phyloP scores from a whole-genome alignment of 352 stramenopile species.

The Globisporangium okanoganense region DNA sequence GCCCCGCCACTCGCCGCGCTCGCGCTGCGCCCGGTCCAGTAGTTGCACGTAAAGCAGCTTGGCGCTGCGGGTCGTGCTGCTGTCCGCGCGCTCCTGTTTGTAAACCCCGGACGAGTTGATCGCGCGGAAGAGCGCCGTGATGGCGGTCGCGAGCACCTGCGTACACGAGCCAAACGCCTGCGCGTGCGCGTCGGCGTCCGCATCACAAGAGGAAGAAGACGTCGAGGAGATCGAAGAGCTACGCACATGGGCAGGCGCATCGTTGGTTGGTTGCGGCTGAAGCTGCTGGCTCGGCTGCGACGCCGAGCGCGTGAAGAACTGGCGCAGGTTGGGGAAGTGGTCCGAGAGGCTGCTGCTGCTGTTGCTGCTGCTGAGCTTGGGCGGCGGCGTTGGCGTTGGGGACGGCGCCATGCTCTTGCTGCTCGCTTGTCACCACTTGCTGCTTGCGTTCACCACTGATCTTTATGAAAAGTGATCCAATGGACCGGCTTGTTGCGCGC shows the following conservation, averaged over 20 bases:
- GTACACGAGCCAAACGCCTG: conserved; percentile 53
- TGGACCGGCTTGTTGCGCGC: background rate
- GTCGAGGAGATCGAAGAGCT: background rate
- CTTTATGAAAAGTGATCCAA: background rate
- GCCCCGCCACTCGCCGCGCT: conserved; percentile 64
- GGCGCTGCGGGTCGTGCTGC: conserved; percentile 33
- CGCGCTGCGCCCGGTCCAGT: conserved; percentile 59
- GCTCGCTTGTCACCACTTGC: background rate
- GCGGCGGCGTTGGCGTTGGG: background rate
- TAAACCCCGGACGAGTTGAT: conserved; percentile 39
- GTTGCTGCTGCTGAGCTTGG: conserved; percentile 13
- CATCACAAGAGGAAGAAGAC: background rate
- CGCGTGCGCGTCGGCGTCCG: conserved; percentile 13
- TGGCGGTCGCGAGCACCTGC: conserved; percentile 43
- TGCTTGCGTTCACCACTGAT: background rate
- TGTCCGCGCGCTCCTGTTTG: conserved; percentile 25
- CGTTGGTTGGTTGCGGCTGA: background rate
- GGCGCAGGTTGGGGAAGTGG: conserved; percentile 19
- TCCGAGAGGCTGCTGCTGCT: conserved; percentile 17
- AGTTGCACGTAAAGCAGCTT: conserved; percentile 71
- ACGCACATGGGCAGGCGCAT: background rate
- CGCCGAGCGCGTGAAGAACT: conserved; percentile 27
- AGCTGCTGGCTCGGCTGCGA: conserved; percentile 18
- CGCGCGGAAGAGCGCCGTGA: conserved; percentile 41
- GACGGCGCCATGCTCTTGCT: background rate